These are phyloP conservation scores for Teunomyces kruisii DNA, from an alignment of 805 yeast genomes.

Conservation along the genomic window DNA sequence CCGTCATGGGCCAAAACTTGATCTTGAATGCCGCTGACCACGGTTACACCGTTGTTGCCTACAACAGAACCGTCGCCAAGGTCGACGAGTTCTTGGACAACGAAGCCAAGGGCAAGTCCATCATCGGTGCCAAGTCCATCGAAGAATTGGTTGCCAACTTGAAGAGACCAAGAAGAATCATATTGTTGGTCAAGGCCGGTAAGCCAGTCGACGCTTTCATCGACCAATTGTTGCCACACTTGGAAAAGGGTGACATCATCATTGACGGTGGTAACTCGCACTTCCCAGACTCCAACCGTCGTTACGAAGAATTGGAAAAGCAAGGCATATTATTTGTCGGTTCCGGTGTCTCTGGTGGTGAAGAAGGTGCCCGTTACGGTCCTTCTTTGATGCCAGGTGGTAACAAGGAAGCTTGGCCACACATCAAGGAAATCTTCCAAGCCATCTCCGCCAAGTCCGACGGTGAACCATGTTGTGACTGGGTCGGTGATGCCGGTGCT, in stretches of 20 bases:
- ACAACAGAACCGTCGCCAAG: slow-evolving; percentile 95
- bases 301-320: slow-evolving; percentile 81
- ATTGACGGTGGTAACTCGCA: slow-evolving; percentile 99
- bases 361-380: slow-evolving; percentile 99
- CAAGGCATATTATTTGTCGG: slow-evolving; percentile 94
- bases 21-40: slow-evolving; percentile 98
- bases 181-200: slow-evolving; percentile 95
- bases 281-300: slow-evolving; percentile 98
- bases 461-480: slow-evolving; percentile 99
- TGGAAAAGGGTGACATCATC: slow-evolving; percentile 96
- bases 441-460: slow-evolving; percentile 93
- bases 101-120: slow-evolving; percentile 97
- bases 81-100: slow-evolving; percentile 91
- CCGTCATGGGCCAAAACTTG: slow-evolving; percentile 99
- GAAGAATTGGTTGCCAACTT: slow-evolving; percentile 83
- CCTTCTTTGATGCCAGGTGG: slow-evolving; percentile 99
- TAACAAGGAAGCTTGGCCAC: slow-evolving; percentile 97
- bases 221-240: slow-evolving; percentile 80
- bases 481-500: slow-evolving; percentile 99
- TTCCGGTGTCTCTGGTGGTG: slow-evolving; percentile 99
- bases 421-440: slow-evolving; percentile 94
- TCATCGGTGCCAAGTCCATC: slow-evolving; percentile 92
- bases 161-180: slow-evolving; percentile 96
- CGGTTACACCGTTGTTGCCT: slow-evolving; percentile 97
- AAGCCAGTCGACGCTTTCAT: slow-evolving; percentile 90